Base-by-base conservation (phyloP, 257 asterid species). In the Ballota nigra region DNA sequence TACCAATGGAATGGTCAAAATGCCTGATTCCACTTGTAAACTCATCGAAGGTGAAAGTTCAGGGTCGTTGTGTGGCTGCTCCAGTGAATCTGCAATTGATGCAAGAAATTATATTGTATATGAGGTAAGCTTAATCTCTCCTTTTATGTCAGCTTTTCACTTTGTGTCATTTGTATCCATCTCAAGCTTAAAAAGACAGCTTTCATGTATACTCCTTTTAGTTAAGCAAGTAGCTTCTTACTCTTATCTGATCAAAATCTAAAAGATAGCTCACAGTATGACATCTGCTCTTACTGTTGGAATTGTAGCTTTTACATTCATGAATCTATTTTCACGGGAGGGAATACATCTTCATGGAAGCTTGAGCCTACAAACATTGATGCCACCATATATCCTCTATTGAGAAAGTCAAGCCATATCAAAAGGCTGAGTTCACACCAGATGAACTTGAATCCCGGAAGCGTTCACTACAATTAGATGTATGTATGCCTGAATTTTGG, bases 1-100 rank as follows among this genome's bases (percentile, higher is more conserved):
- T 92, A 76, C 96, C 96, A 19, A 89, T 84, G 96, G 98, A 89
- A 79, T 92, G 98, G 98, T 82, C 91, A 22, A 88, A 88, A 26
- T 89, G 96, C 80, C 94, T 92, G 49, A 77, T 85, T 76, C 98
- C 98, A 12, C 95, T 92, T n/a, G 96, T 89, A 13, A 84, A 70
- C 75, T 89, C 98, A 20, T 63, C 83, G 2, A 92, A 92, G 82
- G 98, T 92, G 76, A 92, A 88, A 68, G 86, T 92, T 82, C 80
- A 75, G 61, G 96, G 89, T 63, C 88, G 96, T 63, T 89, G 98
- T 33, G 68, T 92, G 9, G 84, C 87, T 72, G 98, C 96, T 4
- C 96, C 96, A 5, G 51, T 66, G 34, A 85, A 63, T 79, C 96
- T 92, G 67, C 68, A 53, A 10, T 38, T 89, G 83, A 86, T 92